These are phyloP conservation scores for Tephrocybe sp. DNA, from an alignment of 768 basidiomycete species.

Conservation along the genomic window DNA sequence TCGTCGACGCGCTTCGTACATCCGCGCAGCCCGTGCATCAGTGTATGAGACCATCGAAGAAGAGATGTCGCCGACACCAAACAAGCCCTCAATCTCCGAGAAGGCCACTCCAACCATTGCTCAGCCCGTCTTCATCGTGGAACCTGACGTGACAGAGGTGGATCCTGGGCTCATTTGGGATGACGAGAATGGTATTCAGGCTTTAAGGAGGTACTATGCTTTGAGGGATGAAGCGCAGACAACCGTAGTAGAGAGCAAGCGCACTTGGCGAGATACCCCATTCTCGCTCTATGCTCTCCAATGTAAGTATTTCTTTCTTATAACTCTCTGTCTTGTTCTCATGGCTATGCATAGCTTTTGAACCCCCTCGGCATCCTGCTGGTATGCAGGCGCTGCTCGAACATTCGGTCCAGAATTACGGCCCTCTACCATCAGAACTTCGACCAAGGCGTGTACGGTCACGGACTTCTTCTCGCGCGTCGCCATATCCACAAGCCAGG, in stretches of 20 bases:
- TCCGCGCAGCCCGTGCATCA: slow-evolving; percentile 61
- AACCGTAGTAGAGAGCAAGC: slow-evolving; percentile 66
- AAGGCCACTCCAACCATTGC: slow-evolving; percentile 36
- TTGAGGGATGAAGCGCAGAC: slow-evolving; percentile 67
- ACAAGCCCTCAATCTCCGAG: slow-evolving; percentile 21
- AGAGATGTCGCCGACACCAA: slow-evolving; percentile 42
- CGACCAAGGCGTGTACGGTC: slow-evolving; percentile 62
- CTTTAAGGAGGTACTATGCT: slow-evolving; percentile 66
- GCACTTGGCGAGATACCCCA: slow-evolving; percentile 67
- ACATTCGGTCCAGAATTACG: slow-evolving; percentile 69
- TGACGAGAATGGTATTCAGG: slow-evolving; percentile 65
- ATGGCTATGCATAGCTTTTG: slow-evolving; percentile 51
- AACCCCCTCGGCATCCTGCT: slow-evolving; percentile 61
- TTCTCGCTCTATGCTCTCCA: slow-evolving; percentile 74
- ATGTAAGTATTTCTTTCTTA: slow-evolving; percentile 44
- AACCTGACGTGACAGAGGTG: slow-evolving; percentile 51
- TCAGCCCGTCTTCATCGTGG: slow-evolving; percentile 54
- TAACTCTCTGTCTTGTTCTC: background rate
- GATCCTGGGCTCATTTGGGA: slow-evolving; percentile 53
- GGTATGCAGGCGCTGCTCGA: slow-evolving; percentile 75
- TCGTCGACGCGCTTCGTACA: slow-evolving; percentile 66
- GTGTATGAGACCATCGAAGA: slow-evolving; percentile 83
- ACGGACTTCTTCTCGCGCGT: slow-evolving; percentile 68
- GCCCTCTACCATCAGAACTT: slow-evolving; percentile 73
- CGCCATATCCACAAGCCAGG: slow-evolving; percentile 66